A percentile compares a stretch with the other conserved stretches of the same genome.
phyloP scores from a whole-genome alignment of 371 early-diverging fungal species.

The Encephalitozoon cuniculi region DNA sequence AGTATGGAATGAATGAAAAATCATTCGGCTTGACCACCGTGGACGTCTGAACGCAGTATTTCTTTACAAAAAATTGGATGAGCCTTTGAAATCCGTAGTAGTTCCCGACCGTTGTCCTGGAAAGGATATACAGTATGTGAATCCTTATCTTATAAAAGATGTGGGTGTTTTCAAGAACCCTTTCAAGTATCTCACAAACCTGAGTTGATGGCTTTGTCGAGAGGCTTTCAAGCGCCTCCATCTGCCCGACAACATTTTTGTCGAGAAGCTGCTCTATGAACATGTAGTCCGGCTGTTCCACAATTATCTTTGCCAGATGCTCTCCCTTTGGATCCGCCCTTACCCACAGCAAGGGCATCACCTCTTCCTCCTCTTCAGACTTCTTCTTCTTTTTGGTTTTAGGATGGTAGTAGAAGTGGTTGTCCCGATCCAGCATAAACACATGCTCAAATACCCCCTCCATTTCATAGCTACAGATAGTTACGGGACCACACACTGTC shows the following conservation, averaged over 20 bases:
- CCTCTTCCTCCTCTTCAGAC: conserved; percentile 55
- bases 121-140: conserved; percentile 14
- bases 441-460: conserved; percentile 59
- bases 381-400: conserved; percentile 48
- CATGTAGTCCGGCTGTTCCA: conserved; percentile 85
- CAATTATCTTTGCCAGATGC: conserved; percentile 75
- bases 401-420: conserved; percentile 51
- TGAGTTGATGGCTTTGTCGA: conserved; percentile 17
- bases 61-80: conserved; percentile 60
- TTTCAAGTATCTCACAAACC: conserved; percentile 45
- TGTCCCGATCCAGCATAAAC: conserved; percentile 23
- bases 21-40: conserved; percentile 60
- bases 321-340: conserved; percentile 84
- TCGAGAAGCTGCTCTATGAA: conserved; percentile 86
- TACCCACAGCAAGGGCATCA: conserved; percentile 79
- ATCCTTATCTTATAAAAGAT: conserved; percentile 66
- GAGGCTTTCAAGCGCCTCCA: conserved; percentile 63
- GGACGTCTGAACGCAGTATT: conserved; percentile 58
- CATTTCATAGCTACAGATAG: conserved; percentile 53
- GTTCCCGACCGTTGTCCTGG: conserved; percentile 76
- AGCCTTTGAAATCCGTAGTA: conserved; percentile 59
- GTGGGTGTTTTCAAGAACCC: conserved; percentile 68
- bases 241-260: conserved; percentile 83
- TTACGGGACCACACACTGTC: conserved; percentile 30
- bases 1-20: conserved; percentile 56